phyloP scores from a whole-genome alignment of 257 asterid genomes.

The Echium plantagineum region DNA sequence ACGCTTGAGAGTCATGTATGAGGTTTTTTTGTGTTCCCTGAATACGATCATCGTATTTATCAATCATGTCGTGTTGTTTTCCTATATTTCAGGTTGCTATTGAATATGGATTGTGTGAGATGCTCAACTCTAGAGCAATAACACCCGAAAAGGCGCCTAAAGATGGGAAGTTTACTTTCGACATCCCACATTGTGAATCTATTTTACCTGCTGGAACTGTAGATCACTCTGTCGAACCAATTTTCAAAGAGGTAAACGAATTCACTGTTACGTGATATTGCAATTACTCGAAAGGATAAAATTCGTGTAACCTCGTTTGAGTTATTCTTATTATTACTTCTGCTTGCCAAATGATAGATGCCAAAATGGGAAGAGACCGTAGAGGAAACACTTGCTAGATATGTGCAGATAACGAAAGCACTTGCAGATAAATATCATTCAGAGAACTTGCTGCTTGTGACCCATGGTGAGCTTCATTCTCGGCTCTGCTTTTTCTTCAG shows the following conservation, averaged over 20 bases:
- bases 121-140: slow-evolving; percentile 58
- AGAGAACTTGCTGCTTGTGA: slow-evolving; percentile 72
- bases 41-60: neutral
- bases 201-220: slow-evolving; percentile 61
- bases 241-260: slow-evolving; percentile 45
- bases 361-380: slow-evolving; percentile 67
- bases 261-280: neutral
- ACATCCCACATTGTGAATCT: slow-evolving; percentile 48
- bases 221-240: slow-evolving; percentile 31
- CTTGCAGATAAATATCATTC: slow-evolving; percentile 76
- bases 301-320: neutral
- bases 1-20: neutral
- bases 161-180: slow-evolving; percentile 59
- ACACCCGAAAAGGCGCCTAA: slow-evolving; percentile 59
- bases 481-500: neutral
- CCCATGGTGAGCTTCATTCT: slow-evolving; percentile 48
- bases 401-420: slow-evolving; percentile 37
- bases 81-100: slow-evolving; percentile 47
- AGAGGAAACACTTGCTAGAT: slow-evolving; percentile 47
- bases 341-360: slow-evolving; percentile 25
- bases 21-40: neutral
- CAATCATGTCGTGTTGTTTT: too few species aligned
- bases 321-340: neutral
- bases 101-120: slow-evolving; percentile 78
- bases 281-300: neutral